These are phyloP conservation scores for Colletotrichum tabaci DNA, from an alignment of 2,329 filamentous ascomycete genomes.

Conservation along the genomic window DNA sequence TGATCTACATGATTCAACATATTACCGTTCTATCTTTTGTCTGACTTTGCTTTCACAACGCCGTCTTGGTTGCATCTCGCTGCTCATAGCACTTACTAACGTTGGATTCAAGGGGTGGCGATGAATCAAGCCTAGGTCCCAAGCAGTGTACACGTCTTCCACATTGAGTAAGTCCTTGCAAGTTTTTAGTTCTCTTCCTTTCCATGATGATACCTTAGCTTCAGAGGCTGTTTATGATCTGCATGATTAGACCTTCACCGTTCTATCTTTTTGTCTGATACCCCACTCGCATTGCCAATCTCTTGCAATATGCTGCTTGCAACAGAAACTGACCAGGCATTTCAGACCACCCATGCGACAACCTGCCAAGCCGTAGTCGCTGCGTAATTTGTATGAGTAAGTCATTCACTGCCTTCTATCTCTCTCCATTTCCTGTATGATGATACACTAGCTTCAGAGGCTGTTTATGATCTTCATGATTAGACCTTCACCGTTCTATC, in stretches of 20 bases:
- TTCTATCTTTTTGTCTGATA: constrained; percentile 46
- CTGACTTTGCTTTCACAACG: constrained; percentile 25
- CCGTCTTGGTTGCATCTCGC: neutral
- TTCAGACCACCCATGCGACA: neutral
- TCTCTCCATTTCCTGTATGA: constrained; percentile 50
- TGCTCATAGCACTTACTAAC: neutral
- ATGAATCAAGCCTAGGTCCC: neutral
- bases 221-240: constrained; percentile 66
- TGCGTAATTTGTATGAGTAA: neutral
- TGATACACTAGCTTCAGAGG: constrained; percentile 59
- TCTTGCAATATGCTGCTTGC: constrained; percentile 20
- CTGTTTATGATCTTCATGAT: constrained; percentile 64
- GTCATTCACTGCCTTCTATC: neutral
- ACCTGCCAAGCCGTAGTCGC: neutral
- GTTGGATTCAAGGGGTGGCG: neutral
- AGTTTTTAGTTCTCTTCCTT: neutral
- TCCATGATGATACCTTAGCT: constrained; percentile 57
- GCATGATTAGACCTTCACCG: constrained; percentile 57
- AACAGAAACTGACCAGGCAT: neutral
- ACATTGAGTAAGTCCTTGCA: neutral
- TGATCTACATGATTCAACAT: constrained; percentile 58
- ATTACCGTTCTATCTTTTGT: constrained; percentile 51
- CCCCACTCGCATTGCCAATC: neutral
- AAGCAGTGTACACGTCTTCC: neutral
- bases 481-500: constrained; percentile 54